Evolutionary conservation across 192 early-diverging fungal species (phyloP).

Genomic region (Gigaspora rosea): DNA sequence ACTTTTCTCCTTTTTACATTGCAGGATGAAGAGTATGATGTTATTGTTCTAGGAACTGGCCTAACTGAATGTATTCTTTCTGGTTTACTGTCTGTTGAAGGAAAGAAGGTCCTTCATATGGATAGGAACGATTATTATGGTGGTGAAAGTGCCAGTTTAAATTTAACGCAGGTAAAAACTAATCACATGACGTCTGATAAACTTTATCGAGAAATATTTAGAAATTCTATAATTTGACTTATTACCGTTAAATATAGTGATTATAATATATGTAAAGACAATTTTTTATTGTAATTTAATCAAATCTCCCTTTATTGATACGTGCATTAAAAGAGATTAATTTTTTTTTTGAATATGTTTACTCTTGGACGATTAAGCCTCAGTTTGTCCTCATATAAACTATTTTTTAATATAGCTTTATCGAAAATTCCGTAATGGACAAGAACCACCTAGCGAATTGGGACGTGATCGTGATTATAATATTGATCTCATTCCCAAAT

Average conservation of each 20-base stretch:
- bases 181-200: too few species aligned
- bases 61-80: constrained; percentile 90
- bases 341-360: neutral
- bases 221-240: too few species aligned
- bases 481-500: constrained; percentile 99
- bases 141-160: constrained; percentile 92
- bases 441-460: constrained; percentile 50
- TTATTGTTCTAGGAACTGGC: constrained; percentile 87
- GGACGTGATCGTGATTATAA: constrained; percentile 90
- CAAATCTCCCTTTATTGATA: too few species aligned
- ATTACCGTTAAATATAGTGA: too few species aligned
- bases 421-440: constrained; percentile 65
- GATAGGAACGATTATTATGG: constrained; percentile 99
- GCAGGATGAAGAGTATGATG: constrained; percentile 88
- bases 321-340: too few species aligned
- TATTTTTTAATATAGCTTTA: constrained; percentile 56
- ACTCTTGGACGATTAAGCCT: neutral
- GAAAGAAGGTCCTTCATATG: constrained; percentile 91
- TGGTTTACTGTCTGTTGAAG: constrained; percentile 83
- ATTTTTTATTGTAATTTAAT: too few species aligned
- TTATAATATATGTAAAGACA: too few species aligned
- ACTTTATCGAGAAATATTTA: too few species aligned
- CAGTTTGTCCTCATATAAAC: neutral
- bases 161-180: constrained; percentile 85
- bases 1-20: neutral